Percentiles rank a stretch among this genome's conserved stretches.
Conservation (phyloP, 2,329 filamentous ascomycete genomes). For the Penicillium sp. region DNA sequence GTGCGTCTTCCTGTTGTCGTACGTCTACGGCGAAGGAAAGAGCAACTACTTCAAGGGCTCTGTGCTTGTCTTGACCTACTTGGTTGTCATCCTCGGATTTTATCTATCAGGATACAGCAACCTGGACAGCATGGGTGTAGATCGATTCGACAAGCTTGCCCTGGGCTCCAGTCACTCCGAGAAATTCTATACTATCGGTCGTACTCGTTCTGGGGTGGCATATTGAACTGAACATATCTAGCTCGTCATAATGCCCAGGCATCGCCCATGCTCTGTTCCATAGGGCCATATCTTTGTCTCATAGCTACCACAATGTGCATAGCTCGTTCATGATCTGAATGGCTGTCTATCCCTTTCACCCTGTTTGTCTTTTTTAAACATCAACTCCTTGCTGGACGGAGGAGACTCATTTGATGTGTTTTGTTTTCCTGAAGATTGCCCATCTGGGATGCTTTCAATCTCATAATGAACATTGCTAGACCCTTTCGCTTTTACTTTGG, state of each 20-base stretch:
- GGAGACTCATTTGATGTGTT: not conserved
- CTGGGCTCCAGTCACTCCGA: constrained; percentile 33
- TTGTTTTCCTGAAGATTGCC: not conserved
- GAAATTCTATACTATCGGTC: constrained; percentile 46
- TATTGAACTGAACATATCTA: constrained; percentile 24
- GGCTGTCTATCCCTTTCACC: not conserved
- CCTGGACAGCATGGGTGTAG: constrained; percentile 49
- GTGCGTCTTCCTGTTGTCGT: constrained; percentile 92
- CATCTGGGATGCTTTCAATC: not conserved
- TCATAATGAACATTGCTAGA: not conserved
- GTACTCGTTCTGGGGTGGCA: constrained; percentile 36
- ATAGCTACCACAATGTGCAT: constrained; percentile 4
- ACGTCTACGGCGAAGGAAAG: constrained; percentile 98
- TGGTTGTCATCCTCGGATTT: constrained; percentile 89
- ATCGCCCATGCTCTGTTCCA: not conserved
- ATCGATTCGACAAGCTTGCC: constrained; percentile 49
- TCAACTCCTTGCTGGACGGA: not conserved
- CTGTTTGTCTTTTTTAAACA: not conserved
- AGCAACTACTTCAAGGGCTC: constrained; percentile 99
- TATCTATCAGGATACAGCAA: constrained; percentile 73
- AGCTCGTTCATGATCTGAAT: not conserved
- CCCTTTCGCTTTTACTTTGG: not conserved
- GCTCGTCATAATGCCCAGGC: not conserved
- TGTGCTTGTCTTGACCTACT: constrained; percentile 86
- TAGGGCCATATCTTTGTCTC: not conserved